These are phyloP conservation scores for Pseudozyma tsukubaensis DNA, from an alignment of 1,284 basidiomycete species.

Conservation along the genomic window DNA sequence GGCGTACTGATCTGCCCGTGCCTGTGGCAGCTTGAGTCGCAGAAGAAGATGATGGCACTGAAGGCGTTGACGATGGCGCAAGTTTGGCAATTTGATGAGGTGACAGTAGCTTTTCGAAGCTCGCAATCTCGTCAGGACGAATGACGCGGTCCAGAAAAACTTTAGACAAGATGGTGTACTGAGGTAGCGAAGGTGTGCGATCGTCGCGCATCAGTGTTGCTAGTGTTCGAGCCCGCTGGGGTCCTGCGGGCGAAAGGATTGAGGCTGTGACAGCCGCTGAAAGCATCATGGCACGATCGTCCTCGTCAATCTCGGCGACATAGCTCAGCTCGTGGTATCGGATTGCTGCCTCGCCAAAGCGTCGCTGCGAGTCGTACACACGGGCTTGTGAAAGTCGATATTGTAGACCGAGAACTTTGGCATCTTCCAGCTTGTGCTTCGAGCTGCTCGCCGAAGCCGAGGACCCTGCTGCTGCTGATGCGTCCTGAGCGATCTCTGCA, in stretches of 20 bases:
- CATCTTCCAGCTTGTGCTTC: slow-evolving; percentile 36
- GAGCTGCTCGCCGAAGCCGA: background rate
- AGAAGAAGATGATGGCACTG: background rate
- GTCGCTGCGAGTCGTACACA: slow-evolving; percentile 88
- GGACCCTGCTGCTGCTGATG: slow-evolving; percentile 3
- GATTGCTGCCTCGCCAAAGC: slow-evolving; percentile 93
- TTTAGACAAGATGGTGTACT: slow-evolving; percentile 90
- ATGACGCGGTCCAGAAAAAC: slow-evolving; percentile 98
- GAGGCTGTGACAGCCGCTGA: slow-evolving; percentile 92
- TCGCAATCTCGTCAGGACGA: slow-evolving; percentile 84
- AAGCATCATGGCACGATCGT: slow-evolving; percentile 54
- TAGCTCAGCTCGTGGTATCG: slow-evolving; percentile 86
- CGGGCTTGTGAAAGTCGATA: slow-evolving; percentile 75
- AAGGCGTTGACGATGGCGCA: slow-evolving; percentile 67
- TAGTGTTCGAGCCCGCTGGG: slow-evolving; percentile 89
- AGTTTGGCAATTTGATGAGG: slow-evolving; percentile 93
- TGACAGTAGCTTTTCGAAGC: slow-evolving; percentile 86
- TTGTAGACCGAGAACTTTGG: slow-evolving; percentile 49
- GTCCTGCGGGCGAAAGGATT: slow-evolving; percentile 95
- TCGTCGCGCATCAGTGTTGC: slow-evolving; percentile 94
- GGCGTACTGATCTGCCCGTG: slow-evolving; percentile 35
- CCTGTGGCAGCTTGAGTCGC: slow-evolving; percentile 2
- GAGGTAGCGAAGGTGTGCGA: slow-evolving; percentile 80
- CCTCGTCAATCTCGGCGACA: slow-evolving; percentile 53
- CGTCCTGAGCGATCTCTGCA: background rate